Conservation (phyloP, 2,329 filamentous ascomycete genomes). For the Apiospora arundinis region DNA sequence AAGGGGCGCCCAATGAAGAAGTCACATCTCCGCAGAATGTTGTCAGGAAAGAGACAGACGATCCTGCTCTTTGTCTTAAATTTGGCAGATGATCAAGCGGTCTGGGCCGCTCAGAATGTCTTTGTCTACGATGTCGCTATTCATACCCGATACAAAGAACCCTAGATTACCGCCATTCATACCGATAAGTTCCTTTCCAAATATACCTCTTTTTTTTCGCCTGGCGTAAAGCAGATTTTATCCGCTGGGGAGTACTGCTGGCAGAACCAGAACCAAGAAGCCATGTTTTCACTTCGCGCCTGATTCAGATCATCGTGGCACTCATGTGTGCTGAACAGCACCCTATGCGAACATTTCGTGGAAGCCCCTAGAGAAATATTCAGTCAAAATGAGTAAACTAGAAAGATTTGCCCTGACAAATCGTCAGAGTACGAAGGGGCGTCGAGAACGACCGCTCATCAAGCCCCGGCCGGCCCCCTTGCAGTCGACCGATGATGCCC, state of each 20-base stretch:
- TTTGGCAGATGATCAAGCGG: slow-evolving; percentile 3
- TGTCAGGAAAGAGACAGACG: not conserved
- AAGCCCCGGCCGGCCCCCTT: slow-evolving; percentile 33
- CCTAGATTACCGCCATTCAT: not conserved
- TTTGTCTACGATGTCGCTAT: not conserved
- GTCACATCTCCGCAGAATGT: not conserved
- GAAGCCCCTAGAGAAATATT: not conserved
- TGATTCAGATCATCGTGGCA: not conserved
- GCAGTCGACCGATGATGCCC: slow-evolving; percentile 32
- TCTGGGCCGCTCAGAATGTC: slow-evolving; percentile 5
- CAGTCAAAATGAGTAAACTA: not conserved
- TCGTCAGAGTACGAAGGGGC: slow-evolving; percentile 29
- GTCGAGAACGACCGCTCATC: slow-evolving; percentile 28
- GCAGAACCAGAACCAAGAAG: not conserved
- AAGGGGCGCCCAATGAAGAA: not conserved
- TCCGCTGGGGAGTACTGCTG: not conserved
- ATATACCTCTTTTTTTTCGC: not conserved
- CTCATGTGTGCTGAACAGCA: not conserved
- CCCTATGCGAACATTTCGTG: not conserved
- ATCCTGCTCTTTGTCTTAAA: slow-evolving; percentile 2
- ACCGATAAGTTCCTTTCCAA: not conserved
- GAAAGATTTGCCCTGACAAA: slow-evolving; percentile 11
- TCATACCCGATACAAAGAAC: not conserved
- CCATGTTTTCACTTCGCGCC: not conserved
- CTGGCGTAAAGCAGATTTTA: not conserved